Conservation (phyloP, 306 rosid species). For the Geum urbanum region DNA sequence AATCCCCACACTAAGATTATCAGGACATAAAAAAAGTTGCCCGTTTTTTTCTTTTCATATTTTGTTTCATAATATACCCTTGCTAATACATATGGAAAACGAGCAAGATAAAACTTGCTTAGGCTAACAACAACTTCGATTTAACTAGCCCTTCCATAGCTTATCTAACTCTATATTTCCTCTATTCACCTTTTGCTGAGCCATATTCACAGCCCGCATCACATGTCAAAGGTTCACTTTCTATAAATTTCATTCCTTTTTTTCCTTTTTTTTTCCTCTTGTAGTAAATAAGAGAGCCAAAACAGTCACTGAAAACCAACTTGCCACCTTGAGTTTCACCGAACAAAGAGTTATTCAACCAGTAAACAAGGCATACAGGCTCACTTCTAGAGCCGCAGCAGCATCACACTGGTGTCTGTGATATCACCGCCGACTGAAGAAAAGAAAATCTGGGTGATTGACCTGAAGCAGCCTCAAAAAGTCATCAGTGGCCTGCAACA, state of each 20-base stretch:
- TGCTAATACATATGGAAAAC: constrained; percentile 28
- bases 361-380: constrained; percentile 23
- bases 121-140: constrained; percentile 27
- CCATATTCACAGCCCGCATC: constrained; percentile 20
- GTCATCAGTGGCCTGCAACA: constrained; percentile 54
- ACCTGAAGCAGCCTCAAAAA: constrained; percentile 62
- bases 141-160: constrained; percentile 37
- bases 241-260: constrained; percentile 22
- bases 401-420: constrained; percentile 20
- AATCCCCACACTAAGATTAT: constrained; percentile 32
- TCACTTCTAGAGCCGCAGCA: constrained; percentile 26
- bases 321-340: constrained; percentile 23
- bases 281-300: constrained; percentile 27
- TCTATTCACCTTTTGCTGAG: constrained; percentile 26
- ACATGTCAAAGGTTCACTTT: constrained; percentile 25
- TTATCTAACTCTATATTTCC: constrained; percentile 34
- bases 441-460: constrained; percentile 83
- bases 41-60: constrained; percentile 29
- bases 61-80: constrained; percentile 31
- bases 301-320: constrained; percentile 23
- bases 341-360: constrained; percentile 14
- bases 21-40: constrained; percentile 60
- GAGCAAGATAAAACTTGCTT: constrained; percentile 28
- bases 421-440: constrained; percentile 58
- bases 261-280: constrained; percentile 11